Percentiles rank a stretch among this genome's conserved stretches.
Conservation (phyloP, 257 asterid genomes). For the Solanum pimpinellifolium region DNA sequence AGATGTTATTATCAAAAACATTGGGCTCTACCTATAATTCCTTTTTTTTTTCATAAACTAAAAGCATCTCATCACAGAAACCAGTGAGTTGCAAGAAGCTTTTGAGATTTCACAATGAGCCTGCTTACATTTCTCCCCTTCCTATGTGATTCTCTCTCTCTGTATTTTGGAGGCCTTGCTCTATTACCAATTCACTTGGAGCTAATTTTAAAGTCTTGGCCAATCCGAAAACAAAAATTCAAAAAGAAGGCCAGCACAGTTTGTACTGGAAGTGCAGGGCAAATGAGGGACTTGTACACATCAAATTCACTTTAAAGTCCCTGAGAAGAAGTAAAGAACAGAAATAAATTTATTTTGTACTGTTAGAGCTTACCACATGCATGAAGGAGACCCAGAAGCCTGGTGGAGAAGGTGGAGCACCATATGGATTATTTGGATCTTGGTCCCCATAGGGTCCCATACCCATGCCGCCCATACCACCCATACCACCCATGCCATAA, state of each 20-base stretch:
- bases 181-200: not conserved
- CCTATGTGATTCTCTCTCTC: not conserved
- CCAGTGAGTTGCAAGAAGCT: not conserved
- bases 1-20: not conserved
- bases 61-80: not conserved
- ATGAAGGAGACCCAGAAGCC: conserved; percentile 80
- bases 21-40: not conserved
- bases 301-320: not conserved
- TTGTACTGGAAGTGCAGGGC: not conserved
- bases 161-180: not conserved
- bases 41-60: not conserved
- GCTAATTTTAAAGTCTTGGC: not conserved
- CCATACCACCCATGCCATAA: conserved; percentile 31
- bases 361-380: conserved; percentile 63
- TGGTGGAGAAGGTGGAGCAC: conserved; percentile 85
- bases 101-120: not conserved
- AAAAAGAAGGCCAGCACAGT: not conserved
- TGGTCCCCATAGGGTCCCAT: conserved; percentile 75
- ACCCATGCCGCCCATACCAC: conserved; percentile 38
- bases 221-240: not conserved
- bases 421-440: conserved; percentile 95
- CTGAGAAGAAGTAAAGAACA: not conserved
- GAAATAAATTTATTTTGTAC: not conserved
- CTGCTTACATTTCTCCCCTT: not conserved
- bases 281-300: not conserved